Base-by-base conservation (phyloP, 768 basidiomycete species). In the Suillus subalutaceus region DNA sequence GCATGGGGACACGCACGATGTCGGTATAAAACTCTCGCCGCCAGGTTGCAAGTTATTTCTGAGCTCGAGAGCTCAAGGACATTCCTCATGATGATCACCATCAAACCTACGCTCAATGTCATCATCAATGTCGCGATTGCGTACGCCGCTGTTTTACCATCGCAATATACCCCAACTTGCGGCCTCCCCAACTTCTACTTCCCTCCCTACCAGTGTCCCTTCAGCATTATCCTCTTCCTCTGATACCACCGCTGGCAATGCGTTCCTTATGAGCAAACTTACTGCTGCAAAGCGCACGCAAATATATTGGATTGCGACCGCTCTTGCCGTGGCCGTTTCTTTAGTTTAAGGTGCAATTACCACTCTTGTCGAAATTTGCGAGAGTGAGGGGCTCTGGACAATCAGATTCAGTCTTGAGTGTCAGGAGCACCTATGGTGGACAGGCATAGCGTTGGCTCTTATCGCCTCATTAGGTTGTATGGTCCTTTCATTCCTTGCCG, bases 231-330 rank as follows among this genome's bases (percentile, higher is more conserved):
- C 44, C 44, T 9, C 44, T 44, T 44, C 44, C 44, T 20, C 44
- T 10, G 23, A 26, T 13, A 50, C 13, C 13, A 13, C 4, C 12
- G n/a, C 46, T 23, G 38, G 41, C 26, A 26, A 37, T 44, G 41
- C 30, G 1, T 46, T 32, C 40, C 41, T 62, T 8, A 46, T 43
- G 23, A 46, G 4, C 37, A 44, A 62, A 44, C n/a, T 62, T 26
- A 26, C 60, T 43, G 60, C 18, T 32, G 15, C 60, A 62, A 41
- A 62, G 10, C 41, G 60, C 20, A 43, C 20, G 0, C 41, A 40
- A 40, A 46, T 46, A 9, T 62, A 44, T n/a, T 62, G 60, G 60
- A 62, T 26, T 43, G 41, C 60, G 10, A 62, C 60, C 9, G 60
- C 20, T 41, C 38, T 62, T n/a, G 26, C 38, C 3, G 41, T 62